Evolutionary conservation across 371 early-diverging fungal genomes (phyloP).

Genomic region (Mucor irregularis): DNA sequence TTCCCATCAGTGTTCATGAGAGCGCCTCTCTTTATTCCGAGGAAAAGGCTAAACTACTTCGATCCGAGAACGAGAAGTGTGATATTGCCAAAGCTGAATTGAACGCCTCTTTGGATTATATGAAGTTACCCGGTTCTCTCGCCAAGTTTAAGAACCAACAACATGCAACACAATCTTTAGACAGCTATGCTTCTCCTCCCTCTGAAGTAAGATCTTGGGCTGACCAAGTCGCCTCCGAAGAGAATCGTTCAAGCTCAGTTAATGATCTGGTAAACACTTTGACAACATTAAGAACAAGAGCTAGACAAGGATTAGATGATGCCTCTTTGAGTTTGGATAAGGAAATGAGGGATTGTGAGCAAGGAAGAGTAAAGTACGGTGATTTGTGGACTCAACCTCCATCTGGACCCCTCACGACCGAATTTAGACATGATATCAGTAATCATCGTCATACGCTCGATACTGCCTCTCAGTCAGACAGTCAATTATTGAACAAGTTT

Average conservation of each 20-base stretch:
- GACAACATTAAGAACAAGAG: slow-evolving; percentile 60
- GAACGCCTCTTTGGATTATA: slow-evolving; percentile 78
- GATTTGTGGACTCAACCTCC: slow-evolving; percentile 87
- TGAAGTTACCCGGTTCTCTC: slow-evolving; percentile 81
- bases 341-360: slow-evolving; percentile 87
- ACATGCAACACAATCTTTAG: slow-evolving; percentile 47
- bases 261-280: slow-evolving; percentile 60
- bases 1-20: slow-evolving; percentile 93
- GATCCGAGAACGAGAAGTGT: slow-evolving; percentile 74
- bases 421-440: slow-evolving; percentile 76
- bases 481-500: slow-evolving; percentile 58
- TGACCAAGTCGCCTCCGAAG: slow-evolving; percentile 57
- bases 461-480: slow-evolving; percentile 75
- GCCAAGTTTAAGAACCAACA: slow-evolving; percentile 71
- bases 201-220: slow-evolving; percentile 63
- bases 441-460: slow-evolving; percentile 81
- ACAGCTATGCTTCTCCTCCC: slow-evolving; percentile 63
- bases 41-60: slow-evolving; percentile 90
- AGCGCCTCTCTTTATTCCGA: slow-evolving; percentile 91
- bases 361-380: slow-evolving; percentile 70
- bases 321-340: slow-evolving; percentile 68
- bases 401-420: slow-evolving; percentile 69
- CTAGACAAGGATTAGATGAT: slow-evolving; percentile 66
- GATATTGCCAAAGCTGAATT: slow-evolving; percentile 87
- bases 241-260: slow-evolving; percentile 34